phyloP scores from a whole-genome alignment of 1,284 basidiomycete species.

The Puccinia brachypodii region DNA sequence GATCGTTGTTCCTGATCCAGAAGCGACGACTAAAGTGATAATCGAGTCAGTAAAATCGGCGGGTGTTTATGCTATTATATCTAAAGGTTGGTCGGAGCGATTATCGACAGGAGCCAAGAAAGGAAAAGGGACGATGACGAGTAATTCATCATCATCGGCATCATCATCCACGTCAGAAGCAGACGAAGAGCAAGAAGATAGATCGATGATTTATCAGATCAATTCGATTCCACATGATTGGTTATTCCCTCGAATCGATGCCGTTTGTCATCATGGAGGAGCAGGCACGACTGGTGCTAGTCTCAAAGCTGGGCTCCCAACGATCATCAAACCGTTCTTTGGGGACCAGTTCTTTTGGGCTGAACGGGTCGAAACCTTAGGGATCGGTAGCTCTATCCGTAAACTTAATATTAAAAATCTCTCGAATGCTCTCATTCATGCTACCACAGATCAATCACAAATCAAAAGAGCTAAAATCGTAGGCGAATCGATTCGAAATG shows the following conservation, averaged over 20 bases:
- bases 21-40: conserved; percentile 83
- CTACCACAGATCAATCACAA: conserved; percentile 83
- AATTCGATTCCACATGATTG: conserved; percentile 92
- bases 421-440: conserved; percentile 71
- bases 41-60: conserved; percentile 73
- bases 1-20: conserved; percentile 89
- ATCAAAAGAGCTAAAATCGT: conserved; percentile 77
- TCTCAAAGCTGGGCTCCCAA: conserved; percentile 86
- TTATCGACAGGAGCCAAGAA: conserved; percentile 57
- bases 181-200: conserved; percentile 43
- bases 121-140: conserved; percentile 54
- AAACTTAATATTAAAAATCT: conserved; percentile 78
- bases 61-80: conserved; percentile 70
- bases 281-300: conserved; percentile 94
- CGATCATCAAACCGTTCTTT: conserved; percentile 95
- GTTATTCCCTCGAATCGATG: conserved; percentile 90
- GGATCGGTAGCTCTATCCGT: conserved; percentile 70
- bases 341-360: conserved; percentile 69
- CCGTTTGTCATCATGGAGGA: conserved; percentile 95
- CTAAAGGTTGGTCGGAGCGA: conserved; percentile 96
- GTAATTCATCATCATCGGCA: conserved; percentile 70
- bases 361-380: conserved; percentile 69
- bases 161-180: conserved; percentile 63
- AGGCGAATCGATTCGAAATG: conserved; percentile 75
- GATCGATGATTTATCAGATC: conserved; percentile 60